These are phyloP conservation scores for Penicillium lagena DNA, from an alignment of 495 filamentous ascomycete genomes.

Conservation along the genomic window DNA sequence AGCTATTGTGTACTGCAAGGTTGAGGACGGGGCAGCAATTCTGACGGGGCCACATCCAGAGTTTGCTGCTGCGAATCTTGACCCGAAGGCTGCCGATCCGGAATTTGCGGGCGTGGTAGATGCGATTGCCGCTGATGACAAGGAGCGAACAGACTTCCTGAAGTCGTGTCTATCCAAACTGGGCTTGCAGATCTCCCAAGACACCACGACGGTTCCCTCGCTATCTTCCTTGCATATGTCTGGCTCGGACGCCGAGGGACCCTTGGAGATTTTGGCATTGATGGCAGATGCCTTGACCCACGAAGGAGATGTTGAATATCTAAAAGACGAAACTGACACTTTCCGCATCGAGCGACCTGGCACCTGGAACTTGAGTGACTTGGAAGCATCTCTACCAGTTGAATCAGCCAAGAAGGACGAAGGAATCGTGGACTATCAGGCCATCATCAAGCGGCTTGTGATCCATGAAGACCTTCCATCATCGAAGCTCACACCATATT, in stretches of 20 bases:
- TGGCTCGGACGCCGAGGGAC: conserved; percentile 54
- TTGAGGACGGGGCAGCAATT: conserved; percentile 75
- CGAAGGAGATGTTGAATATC: conserved; percentile 63
- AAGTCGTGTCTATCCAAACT: conserved; percentile 78
- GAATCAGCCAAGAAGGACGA: conserved; percentile 25
- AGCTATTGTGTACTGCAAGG: conserved; percentile 80
- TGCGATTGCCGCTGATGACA: conserved; percentile 64
- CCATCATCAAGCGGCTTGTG: conserved; percentile 64
- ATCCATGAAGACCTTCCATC: conserved; percentile 66
- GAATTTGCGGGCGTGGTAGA: conserved; percentile 65
- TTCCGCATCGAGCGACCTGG: conserved; percentile 68
- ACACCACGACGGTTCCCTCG: conserved; percentile 65
- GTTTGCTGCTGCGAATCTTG: conserved; percentile 80
- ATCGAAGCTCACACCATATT: conserved; percentile 74
- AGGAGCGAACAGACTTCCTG: conserved; percentile 64
- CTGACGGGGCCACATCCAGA: conserved; percentile 92
- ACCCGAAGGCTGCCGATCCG: conserved; percentile 51
- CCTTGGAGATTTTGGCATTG: conserved; percentile 58
- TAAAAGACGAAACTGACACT: conserved; percentile 79
- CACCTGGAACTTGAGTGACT: conserved; percentile 52
- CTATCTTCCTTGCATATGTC: conserved; percentile 84
- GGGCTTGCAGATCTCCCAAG: conserved; percentile 68
- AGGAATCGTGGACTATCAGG: conserved; percentile 68
- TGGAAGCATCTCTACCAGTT: conserved; percentile 45
- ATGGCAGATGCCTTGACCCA: conserved; percentile 60